These are phyloP conservation scores for Talaromyces sp. DNA, from an alignment of 2,329 filamentous ascomycete genomes.

Conservation along the genomic window DNA sequence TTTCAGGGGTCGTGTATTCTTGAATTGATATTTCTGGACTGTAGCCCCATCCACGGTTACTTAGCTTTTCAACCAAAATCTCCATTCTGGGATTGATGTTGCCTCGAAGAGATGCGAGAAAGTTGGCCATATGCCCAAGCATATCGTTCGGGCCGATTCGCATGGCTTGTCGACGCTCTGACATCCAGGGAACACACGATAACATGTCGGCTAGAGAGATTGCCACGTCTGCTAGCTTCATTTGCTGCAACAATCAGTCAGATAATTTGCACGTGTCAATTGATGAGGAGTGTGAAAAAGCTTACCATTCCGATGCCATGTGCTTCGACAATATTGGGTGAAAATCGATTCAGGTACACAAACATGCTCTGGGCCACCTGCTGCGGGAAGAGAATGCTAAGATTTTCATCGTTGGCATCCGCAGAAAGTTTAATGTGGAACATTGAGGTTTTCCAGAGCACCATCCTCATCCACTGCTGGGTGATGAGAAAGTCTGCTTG, in stretches of 20 bases:
- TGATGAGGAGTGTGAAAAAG: neutral
- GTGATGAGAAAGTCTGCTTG: slow-evolving; percentile 13
- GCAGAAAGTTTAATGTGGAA: slow-evolving; percentile 12
- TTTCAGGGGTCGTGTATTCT: neutral
- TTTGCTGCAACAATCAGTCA: slow-evolving; percentile 4
- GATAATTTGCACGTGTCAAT: neutral
- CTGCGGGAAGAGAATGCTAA: slow-evolving; percentile 11
- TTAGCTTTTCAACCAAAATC: slow-evolving; percentile 10
- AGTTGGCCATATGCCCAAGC: slow-evolving; percentile 7
- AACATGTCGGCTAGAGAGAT: slow-evolving; percentile 12
- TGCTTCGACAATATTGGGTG: slow-evolving; percentile 12
- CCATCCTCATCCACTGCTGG: slow-evolving; percentile 12
- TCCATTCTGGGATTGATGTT: slow-evolving; percentile 12
- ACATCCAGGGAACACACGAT: slow-evolving; percentile 9
- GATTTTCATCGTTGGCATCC: slow-evolving; percentile 9
- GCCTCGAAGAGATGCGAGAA: slow-evolving; percentile 9
- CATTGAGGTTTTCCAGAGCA: slow-evolving; percentile 12
- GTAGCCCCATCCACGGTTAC: slow-evolving; percentile 8
- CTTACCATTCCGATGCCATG: slow-evolving; percentile 12
- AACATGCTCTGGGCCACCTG: slow-evolving; percentile 8
- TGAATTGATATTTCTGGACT: neutral
- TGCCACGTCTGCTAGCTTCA: slow-evolving; percentile 12
- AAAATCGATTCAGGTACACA: slow-evolving; percentile 9
- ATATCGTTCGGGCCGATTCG: slow-evolving; percentile 10
- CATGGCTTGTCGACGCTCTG: slow-evolving; percentile 10